These are phyloP conservation scores for Penicillium mononematosum DNA, from an alignment of 495 filamentous ascomycete species.

Conservation along the genomic window DNA sequence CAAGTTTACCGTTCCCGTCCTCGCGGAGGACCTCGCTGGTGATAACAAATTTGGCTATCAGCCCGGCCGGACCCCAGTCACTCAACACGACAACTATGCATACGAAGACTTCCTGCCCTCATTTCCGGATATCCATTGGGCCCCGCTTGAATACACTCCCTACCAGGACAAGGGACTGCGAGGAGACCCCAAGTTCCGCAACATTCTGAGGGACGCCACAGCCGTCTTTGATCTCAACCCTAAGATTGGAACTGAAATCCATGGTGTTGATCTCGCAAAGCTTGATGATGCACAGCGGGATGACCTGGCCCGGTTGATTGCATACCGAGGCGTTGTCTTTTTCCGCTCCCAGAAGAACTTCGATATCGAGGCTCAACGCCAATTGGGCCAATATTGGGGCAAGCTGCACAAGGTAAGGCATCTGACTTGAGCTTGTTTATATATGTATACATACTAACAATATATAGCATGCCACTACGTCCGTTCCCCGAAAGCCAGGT, in stretches of 20 bases:
- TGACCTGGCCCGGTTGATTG: slow-evolving; percentile 70
- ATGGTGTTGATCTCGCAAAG: slow-evolving; percentile 64
- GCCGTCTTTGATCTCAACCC: slow-evolving; percentile 63
- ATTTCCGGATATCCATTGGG: slow-evolving; percentile 59
- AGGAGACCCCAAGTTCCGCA: slow-evolving; percentile 53
- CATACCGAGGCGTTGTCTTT: slow-evolving; percentile 70
- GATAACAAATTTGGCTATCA: slow-evolving; percentile 41
- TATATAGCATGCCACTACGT: slow-evolving; percentile 53
- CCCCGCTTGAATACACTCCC: slow-evolving; percentile 46
- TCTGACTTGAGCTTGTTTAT: neutral
- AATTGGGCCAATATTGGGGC: slow-evolving; percentile 66
- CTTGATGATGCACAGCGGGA: slow-evolving; percentile 70
- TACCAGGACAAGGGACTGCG: slow-evolving; percentile 57
- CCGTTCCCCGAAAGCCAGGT: slow-evolving; percentile 55
- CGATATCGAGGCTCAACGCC: slow-evolving; percentile 64
- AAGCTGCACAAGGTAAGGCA: slow-evolving; percentile 55
- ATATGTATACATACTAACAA: slow-evolving; percentile 8
- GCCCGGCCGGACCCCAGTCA: slow-evolving; percentile 50
- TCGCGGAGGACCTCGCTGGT: slow-evolving; percentile 19
- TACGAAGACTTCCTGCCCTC: slow-evolving; percentile 55
- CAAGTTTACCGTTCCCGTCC: slow-evolving; percentile 18
- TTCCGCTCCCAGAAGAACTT: slow-evolving; percentile 68
- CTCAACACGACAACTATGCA: slow-evolving; percentile 50
- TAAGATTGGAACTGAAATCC: slow-evolving; percentile 70
- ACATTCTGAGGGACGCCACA: slow-evolving; percentile 50